Base-by-base conservation (phyloP, 139 green algal genomes). In the Astrephomene gubernaculifera region DNA sequence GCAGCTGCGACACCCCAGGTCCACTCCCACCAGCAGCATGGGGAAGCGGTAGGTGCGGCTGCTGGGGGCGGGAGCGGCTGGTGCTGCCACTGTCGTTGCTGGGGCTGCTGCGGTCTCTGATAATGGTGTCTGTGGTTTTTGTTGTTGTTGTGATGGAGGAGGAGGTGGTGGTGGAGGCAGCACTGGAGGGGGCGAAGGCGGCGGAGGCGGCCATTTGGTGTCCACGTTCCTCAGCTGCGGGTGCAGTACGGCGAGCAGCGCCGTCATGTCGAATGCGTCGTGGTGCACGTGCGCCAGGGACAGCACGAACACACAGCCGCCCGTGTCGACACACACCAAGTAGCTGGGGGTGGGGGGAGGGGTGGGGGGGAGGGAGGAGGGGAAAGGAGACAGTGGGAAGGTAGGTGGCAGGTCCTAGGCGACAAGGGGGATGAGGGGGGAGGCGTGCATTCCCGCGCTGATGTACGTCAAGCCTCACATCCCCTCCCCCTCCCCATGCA, bases 291-390 rank as follows among this genome's bases (percentile, higher is more conserved):
- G 73, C n/a, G 31, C 60, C 7, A 88, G 73, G 61, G 83, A 73
- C 63, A 88, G 73, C 43, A 70, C 83, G 1, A 84, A 27, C 33
- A 35, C 65, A 64, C 49, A 73, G 36, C 73, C 73, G 73, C 22
- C 31, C 25, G 73, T 64, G 65, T 88, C 83, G 35, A 84, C 64
- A 60, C 73, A 79, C 83, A 88, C 83, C 24, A 87, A 39, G 31
- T 81, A 87, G n/a, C 57, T 76, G 60, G 4, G 39, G 65, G 7
- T 8, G 35, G 7, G 64, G 10, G 64, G 24, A 7, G 68, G 38
- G 12, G 10, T 2, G 43, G 68, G 24, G 2, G 39, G 38, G 17
- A 2, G 22, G 68, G 17, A 52, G 22, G 17, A 22, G 68, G 12
- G 24, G 25, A 38, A 38, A 1, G 38, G 9, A 10, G 68, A 2